phyloP scores from a whole-genome alignment of 2,329 filamentous ascomycete species.

The Paramyrothecium sp. region DNA sequence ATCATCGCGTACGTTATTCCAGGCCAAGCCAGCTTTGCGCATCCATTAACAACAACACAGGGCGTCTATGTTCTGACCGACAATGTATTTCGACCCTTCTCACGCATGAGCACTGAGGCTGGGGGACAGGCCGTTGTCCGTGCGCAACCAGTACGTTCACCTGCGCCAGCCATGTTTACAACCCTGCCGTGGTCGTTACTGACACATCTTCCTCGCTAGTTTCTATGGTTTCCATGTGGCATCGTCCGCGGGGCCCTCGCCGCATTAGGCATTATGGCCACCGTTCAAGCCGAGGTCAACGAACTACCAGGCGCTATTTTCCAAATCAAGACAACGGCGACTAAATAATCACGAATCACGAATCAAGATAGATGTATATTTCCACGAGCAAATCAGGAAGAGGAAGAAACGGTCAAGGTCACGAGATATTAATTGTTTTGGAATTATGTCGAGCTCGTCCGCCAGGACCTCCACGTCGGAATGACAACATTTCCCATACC shows the following conservation, averaged over 20 bases:
- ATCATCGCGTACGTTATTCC: conserved; percentile 68
- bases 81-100: conserved; percentile 83
- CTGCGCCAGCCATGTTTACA: conserved; percentile 4
- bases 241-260: conserved; percentile 88
- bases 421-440: not conserved
- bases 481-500: not conserved
- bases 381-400: not conserved
- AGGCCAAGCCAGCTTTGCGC: not conserved
- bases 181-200: conserved; percentile 2
- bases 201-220: conserved; percentile 48
- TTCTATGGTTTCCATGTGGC: conserved; percentile 93
- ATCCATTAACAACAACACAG: too few species aligned
- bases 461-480: not conserved
- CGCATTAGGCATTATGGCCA: conserved; percentile 87
- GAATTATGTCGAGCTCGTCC: not conserved
- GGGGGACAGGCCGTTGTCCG: conserved; percentile 69
- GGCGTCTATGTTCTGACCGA: conserved; percentile 97
- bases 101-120: conserved; percentile 82
- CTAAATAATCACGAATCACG: conserved; percentile 52
- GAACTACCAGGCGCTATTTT: conserved; percentile 89
- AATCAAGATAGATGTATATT: conserved; percentile 14
- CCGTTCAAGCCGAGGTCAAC: conserved; percentile 84
- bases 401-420: not conserved
- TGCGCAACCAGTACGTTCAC: conserved; percentile 71
- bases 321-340: conserved; percentile 83